Conservation (phyloP, 2,329 filamentous ascomycete species). For the Talaromyces pinophilus region DNA sequence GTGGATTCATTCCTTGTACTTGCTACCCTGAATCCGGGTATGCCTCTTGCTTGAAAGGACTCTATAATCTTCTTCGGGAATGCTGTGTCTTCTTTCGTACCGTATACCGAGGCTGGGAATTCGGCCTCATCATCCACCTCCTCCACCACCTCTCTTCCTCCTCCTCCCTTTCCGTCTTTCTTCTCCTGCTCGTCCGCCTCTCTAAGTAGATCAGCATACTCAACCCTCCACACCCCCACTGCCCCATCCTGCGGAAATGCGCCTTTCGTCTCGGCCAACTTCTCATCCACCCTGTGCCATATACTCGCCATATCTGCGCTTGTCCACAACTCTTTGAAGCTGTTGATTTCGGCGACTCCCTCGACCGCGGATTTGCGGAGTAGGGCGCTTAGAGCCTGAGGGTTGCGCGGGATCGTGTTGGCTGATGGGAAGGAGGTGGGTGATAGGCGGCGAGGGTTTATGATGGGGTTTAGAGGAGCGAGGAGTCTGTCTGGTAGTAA, state of each 20-base stretch:
- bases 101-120: neutral
- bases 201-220: slow-evolving; percentile 41
- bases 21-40: slow-evolving; percentile 36
- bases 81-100: neutral
- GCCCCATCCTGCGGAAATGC: slow-evolving; percentile 35
- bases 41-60: slow-evolving; percentile 31
- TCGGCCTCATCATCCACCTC: neutral
- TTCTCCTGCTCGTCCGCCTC: slow-evolving; percentile 30
- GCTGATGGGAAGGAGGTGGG: neutral
- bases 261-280: slow-evolving; percentile 41
- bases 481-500: slow-evolving; percentile 45
- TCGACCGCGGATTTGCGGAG: slow-evolving; percentile 39
- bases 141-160: neutral
- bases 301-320: slow-evolving; percentile 43
- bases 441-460: slow-evolving; percentile 33
- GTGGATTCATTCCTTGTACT: slow-evolving; percentile 29
- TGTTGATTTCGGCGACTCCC: slow-evolving; percentile 40
- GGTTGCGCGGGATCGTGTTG: slow-evolving; percentile 35
- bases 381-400: slow-evolving; percentile 37
- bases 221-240: slow-evolving; percentile 41
- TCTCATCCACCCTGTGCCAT: slow-evolving; percentile 41
- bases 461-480: slow-evolving; percentile 42
- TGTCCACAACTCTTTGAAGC: slow-evolving; percentile 45
- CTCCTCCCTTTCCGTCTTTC: slow-evolving; percentile 31
- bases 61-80: slow-evolving; percentile 33